Percentiles rank a stretch among this genome's conserved stretches.
These are phyloP conservation scores for Testicularia cyperi DNA, from an alignment of 1,284 basidiomycete species.

Conservation along the genomic window DNA sequence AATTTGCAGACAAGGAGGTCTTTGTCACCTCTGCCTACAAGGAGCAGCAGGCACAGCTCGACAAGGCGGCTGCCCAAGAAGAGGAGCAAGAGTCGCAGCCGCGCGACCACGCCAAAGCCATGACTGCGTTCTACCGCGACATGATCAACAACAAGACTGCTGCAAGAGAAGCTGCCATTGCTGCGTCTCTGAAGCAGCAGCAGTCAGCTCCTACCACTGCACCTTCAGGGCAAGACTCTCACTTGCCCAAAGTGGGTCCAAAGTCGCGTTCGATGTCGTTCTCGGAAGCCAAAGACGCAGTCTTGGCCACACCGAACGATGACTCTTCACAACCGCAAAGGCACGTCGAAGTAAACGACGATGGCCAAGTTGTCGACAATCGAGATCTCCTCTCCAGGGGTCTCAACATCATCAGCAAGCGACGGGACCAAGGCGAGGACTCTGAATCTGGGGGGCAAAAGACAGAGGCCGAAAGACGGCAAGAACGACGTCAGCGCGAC, in stretches of 20 bases:
- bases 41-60: slow-evolving; percentile 89
- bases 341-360: slow-evolving; percentile 95
- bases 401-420: slow-evolving; percentile 71
- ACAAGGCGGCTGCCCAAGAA: slow-evolving; percentile 69
- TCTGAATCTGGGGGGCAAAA: not conserved
- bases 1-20: slow-evolving; percentile 89
- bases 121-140: slow-evolving; percentile 58
- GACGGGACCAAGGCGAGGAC: slow-evolving; percentile 1
- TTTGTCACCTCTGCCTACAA: slow-evolving; percentile 98
- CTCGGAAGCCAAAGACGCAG: slow-evolving; percentile 70
- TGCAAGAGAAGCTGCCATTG: slow-evolving; percentile 50
- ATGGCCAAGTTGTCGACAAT: slow-evolving; percentile 95
- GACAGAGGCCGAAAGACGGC: slow-evolving; percentile 3
- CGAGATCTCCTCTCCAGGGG: slow-evolving; percentile 87
- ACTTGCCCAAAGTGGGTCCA: too few relatives aligned
- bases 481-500: slow-evolving; percentile 14
- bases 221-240: not conserved
- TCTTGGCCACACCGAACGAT: too few relatives aligned
- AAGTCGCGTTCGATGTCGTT: slow-evolving; percentile 64
- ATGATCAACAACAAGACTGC: slow-evolving; percentile 49
- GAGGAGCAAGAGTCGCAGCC: slow-evolving; percentile 80
- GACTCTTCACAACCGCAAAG: too few relatives aligned
- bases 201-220: not conserved
- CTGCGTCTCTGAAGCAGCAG: slow-evolving; percentile 13
- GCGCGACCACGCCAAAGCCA: slow-evolving; percentile 80